phyloP scores from a whole-genome alignment of 345 rosid species.

The Ceriops zippeliana region DNA sequence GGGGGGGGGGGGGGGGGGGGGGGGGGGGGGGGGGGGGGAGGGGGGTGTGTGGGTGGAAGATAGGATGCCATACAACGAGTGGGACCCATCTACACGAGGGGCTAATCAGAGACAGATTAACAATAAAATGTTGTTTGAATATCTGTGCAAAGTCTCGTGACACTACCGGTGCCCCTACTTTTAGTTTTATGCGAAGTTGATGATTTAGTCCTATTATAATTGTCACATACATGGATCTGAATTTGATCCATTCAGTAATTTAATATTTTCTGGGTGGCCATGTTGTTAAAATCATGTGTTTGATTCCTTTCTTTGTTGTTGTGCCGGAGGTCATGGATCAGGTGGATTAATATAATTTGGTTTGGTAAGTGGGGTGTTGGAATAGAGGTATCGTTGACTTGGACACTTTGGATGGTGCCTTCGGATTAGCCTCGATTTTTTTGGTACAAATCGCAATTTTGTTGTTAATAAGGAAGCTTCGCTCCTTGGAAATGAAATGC shows the following conservation, averaged over 20 bases:
- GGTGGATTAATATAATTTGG: too few species aligned
- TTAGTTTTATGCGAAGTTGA: conserved; percentile 12
- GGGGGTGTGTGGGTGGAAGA: too few species aligned
- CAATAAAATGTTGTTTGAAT: conserved; percentile 6
- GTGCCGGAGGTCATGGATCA: conserved; percentile 11
- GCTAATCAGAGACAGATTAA: not conserved
- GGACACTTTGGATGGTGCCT: too few species aligned
- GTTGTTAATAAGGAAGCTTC: too few species aligned
- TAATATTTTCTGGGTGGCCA: conserved; percentile 3
- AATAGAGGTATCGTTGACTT: too few species aligned
- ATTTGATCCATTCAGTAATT: not conserved
- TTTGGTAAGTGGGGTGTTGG: too few species aligned
- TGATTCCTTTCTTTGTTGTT: not conserved
- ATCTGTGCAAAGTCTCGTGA: conserved; percentile 6
- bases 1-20: too few species aligned
- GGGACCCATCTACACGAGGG: not conserved
- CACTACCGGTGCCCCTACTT: conserved; percentile 1
- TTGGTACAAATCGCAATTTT: too few species aligned
- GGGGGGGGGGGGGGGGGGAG: too few species aligned
- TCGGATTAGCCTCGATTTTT: too few species aligned
- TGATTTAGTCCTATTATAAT: conserved; percentile 5
- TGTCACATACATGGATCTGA: not conserved
- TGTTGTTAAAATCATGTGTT: not conserved
- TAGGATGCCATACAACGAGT: not conserved
- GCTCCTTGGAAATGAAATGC: too few species aligned